Conservation (phyloP, 495 filamentous ascomycete species). For the Podospora comata region DNA sequence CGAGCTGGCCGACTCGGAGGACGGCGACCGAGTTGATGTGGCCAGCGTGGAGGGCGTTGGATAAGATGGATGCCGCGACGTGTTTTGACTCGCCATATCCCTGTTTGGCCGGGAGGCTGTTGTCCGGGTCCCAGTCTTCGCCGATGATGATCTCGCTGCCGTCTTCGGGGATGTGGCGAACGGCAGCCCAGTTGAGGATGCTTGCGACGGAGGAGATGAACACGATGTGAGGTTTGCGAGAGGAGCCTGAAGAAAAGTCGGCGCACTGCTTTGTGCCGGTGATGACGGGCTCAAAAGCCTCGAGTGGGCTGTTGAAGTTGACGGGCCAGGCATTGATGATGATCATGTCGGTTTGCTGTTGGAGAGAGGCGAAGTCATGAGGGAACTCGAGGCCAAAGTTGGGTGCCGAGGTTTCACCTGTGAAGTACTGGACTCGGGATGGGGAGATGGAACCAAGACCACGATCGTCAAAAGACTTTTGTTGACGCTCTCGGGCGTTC, state of each 20-base stretch:
- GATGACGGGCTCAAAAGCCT: constrained; percentile 12
- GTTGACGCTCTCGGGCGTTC: neutral
- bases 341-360: neutral
- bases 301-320: constrained; percentile 12
- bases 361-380: neutral
- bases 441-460: neutral
- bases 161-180: constrained; percentile 4
- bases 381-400: constrained; percentile 6
- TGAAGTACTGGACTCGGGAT: neutral
- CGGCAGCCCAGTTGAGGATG: constrained; percentile 7
- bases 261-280: constrained; percentile 9
- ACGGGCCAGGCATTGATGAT: constrained; percentile 16
- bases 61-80: constrained; percentile 10
- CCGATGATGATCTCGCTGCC: neutral
- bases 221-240: constrained; percentile 2
- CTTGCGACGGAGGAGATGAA: constrained; percentile 14
- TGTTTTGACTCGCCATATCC: constrained; percentile 17
- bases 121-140: constrained; percentile 13
- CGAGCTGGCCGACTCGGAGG: constrained; percentile 11
- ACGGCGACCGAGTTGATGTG: neutral
- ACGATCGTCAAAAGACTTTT: neutral
- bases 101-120: constrained; percentile 11
- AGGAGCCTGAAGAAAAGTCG: constrained; percentile 1
- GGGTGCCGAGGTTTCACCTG: neutral
- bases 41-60: neutral